Conservation (phyloP, 169 alveolate species). For the Theileria parva region DNA sequence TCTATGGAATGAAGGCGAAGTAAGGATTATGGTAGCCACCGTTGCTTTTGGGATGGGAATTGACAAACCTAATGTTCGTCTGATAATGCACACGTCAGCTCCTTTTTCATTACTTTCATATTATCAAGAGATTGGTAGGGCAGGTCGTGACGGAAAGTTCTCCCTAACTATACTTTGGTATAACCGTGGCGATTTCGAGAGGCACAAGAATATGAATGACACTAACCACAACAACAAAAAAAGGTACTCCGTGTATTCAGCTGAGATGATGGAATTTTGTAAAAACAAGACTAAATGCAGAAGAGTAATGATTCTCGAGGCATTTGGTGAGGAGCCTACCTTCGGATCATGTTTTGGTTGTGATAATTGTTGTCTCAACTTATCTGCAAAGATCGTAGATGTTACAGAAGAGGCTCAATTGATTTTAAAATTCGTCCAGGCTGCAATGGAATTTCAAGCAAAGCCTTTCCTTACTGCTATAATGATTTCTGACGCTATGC, state of each 20-base stretch:
- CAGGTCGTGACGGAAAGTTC: constrained; percentile 96
- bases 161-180: constrained; percentile 80
- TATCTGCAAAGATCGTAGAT: constrained; percentile 34
- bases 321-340: constrained; percentile 55
- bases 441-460: constrained; percentile 23
- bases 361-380: constrained; percentile 56
- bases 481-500: constrained; percentile 56
- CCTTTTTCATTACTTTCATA: constrained; percentile 93
- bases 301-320: constrained; percentile 40
- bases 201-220: constrained; percentile 49
- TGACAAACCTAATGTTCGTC: constrained; percentile 95
- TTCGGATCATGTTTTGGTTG: constrained; percentile 45
- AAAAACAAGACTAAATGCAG: constrained; percentile 56
- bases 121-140: constrained; percentile 97
- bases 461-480: constrained; percentile 52
- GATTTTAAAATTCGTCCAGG: constrained; percentile 34
- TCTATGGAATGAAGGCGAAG: constrained; percentile 90
- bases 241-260: constrained; percentile 6
- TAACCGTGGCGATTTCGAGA: constrained; percentile 70
- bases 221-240: not conserved
- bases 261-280: constrained; percentile 58
- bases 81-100: constrained; percentile 94
- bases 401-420: constrained; percentile 47
- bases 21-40: constrained; percentile 96
- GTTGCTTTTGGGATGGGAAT: constrained; percentile 99